Evolutionary conservation across 2,329 filamentous ascomycete species (phyloP), one percentile per base, ranked within the genome.

Genomic region (Neophaeococcomyces mojaviensis): DNA sequence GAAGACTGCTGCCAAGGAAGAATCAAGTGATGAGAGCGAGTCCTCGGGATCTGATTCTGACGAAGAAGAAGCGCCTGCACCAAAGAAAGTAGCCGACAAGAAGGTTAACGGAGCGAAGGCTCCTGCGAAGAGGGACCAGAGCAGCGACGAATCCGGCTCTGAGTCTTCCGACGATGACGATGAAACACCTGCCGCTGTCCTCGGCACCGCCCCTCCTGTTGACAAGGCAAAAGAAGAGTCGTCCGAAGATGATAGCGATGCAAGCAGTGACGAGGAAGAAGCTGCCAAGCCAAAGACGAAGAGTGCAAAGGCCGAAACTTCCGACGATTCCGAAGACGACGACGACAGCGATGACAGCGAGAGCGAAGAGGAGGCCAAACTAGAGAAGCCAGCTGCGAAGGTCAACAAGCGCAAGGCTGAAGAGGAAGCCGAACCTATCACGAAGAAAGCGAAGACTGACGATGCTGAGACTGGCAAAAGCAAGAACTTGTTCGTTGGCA

Each of bases 401-500:
- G 39, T 52, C 30, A 41, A 53, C 18, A 74, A 73, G 63, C 71
- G 71, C 58, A 74, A 73, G 64, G 69, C 70, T 19, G 66, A 73
- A 47, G 61, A 65, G 8, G 69, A 70, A 38, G 57, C 63, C 1
- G 60, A 62, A 10, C 51, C 69, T 32, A 58, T 59, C 26, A 58
- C 68, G 43, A 74, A 76, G 64, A 86, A 88, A 76, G 71, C 73
- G 61, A 68, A 63, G 49, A 64, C 64, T 28, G 65, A 66, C 44
- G 59, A 62, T 42, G 72, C 64, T 49, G 65, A 55, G 32, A 64
- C 63, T 36, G 65, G 64, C 44, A 62, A 59, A 54, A 71, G 72
- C 26, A 53, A 62, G 55, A 94, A 88, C 60, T 81, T 96, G 44
- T 96, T 94, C 67, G 81, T 88, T 55, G 89, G 89, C 58, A 90